Conservation (phyloP, 2,329 filamentous ascomycete species). For the Emergomyces pasteurianus region DNA sequence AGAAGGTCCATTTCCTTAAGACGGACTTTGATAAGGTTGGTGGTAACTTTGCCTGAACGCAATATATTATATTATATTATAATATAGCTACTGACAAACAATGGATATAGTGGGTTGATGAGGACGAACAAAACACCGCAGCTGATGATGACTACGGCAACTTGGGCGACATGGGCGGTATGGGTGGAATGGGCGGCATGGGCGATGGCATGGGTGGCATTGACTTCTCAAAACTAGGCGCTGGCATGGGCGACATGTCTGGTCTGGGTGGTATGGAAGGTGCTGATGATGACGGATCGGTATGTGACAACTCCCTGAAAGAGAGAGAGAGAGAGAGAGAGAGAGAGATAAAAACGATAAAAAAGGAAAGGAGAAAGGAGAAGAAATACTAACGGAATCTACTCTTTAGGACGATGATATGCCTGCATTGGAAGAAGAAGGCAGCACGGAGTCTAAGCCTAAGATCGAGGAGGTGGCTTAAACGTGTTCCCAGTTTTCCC, state of each 20-base stretch:
- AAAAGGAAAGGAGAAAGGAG: not conserved
- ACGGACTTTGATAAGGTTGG: constrained; percentile 93
- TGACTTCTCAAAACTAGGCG: constrained; percentile 85
- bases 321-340: too few relatives aligned
- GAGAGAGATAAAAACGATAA: too few relatives aligned
- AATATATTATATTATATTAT: not conserved
- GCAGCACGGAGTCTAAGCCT: constrained; percentile 26
- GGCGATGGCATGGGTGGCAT: constrained; percentile 65
- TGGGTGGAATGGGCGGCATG: constrained; percentile 26
- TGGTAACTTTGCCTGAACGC: not conserved
- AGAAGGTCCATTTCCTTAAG: constrained; percentile 92
- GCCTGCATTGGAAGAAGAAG: constrained; percentile 58
- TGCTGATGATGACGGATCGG: constrained; percentile 27
- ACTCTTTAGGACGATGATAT: constrained; percentile 60
- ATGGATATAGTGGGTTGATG: constrained; percentile 65
- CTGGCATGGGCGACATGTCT: constrained; percentile 40
- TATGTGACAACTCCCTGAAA: not conserved
- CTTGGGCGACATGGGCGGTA: constrained; percentile 43
- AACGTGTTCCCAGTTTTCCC: not conserved
- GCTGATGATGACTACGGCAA: constrained; percentile 60
- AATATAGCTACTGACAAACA: not conserved
- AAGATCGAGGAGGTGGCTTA: constrained; percentile 19
- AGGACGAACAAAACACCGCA: constrained; percentile 93
- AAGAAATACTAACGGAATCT: constrained; percentile 2
- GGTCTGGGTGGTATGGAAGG: constrained; percentile 24